These are phyloP conservation scores for Nematocida displodere DNA, from an alignment of 371 early-diverging fungal species.

Conservation along the genomic window DNA sequence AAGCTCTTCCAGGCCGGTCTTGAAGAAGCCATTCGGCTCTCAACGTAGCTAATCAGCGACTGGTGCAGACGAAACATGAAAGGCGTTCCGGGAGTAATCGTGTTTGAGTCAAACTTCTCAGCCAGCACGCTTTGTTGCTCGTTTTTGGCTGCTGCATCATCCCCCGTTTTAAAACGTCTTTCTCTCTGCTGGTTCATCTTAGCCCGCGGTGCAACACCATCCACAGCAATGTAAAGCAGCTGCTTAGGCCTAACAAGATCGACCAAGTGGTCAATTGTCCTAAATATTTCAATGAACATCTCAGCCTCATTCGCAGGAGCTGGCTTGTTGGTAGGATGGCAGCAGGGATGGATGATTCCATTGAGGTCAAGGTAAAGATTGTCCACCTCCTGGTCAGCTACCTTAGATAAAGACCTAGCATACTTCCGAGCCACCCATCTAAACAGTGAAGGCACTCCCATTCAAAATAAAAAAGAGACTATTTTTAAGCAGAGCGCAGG, in stretches of 20 bases:
- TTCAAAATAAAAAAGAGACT: slow-evolving; percentile 30
- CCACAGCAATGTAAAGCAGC: slow-evolving; percentile 87
- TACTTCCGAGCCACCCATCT: slow-evolving; percentile 87
- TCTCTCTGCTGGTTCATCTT: slow-evolving; percentile 98
- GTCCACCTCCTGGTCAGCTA: slow-evolving; percentile 69
- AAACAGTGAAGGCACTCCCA: slow-evolving; percentile 67
- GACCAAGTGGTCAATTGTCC: slow-evolving; percentile 80
- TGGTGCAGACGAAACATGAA: slow-evolving; percentile 87
- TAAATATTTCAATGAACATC: slow-evolving; percentile 78
- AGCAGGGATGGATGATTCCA: slow-evolving; percentile 95
- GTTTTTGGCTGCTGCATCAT: slow-evolving; percentile 67
- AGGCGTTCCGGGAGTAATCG: slow-evolving; percentile 97
- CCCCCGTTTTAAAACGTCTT: slow-evolving; percentile 86
- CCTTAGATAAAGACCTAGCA: slow-evolving; percentile 71
- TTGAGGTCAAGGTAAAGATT: slow-evolving; percentile 97
- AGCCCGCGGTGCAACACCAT: slow-evolving; percentile 97
- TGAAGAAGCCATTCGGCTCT: slow-evolving; percentile 76
- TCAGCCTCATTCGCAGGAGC: slow-evolving; percentile 69
- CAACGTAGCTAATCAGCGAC: slow-evolving; percentile 77
- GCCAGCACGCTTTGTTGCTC: slow-evolving; percentile 63
- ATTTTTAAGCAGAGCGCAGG: too few species aligned
- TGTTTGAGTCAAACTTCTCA: slow-evolving; percentile 85
- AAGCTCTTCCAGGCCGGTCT: slow-evolving; percentile 76
- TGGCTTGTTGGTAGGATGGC: slow-evolving; percentile 69
- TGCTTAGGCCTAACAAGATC: slow-evolving; percentile 80